phyloP scores from a whole-genome alignment of 2,329 filamentous ascomycete species.

The Parafenestella ontariensis region DNA sequence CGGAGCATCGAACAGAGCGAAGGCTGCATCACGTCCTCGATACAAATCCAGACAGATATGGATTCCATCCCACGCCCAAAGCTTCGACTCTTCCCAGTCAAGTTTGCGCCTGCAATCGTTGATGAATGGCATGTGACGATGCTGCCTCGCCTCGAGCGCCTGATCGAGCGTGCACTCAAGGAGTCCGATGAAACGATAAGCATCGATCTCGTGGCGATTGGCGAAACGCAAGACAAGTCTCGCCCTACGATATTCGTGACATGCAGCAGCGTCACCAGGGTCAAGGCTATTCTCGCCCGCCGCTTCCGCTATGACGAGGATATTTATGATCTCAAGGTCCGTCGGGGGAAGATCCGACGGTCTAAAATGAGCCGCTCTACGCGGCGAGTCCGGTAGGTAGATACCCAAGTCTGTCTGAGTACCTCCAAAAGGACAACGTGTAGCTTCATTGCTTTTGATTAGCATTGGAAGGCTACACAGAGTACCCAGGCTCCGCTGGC shows the following conservation, averaged over 20 bases:
- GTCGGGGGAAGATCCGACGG: constrained; percentile 70
- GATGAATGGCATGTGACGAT: constrained; percentile 75
- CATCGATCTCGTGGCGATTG: constrained; percentile 78
- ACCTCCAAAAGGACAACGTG: background rate
- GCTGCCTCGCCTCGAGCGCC: constrained; percentile 75
- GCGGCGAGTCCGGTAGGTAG: constrained; percentile 28
- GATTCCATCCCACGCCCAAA: constrained; percentile 40
- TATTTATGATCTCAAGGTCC: constrained; percentile 73
- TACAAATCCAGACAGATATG: constrained; percentile 44
- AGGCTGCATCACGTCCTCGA: constrained; percentile 37
- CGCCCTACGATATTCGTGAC: constrained; percentile 78
- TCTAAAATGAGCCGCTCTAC: constrained; percentile 59
- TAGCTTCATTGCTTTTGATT: background rate
- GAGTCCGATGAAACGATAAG: constrained; percentile 79
- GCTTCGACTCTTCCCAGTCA: constrained; percentile 52
- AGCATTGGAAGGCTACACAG: background rate
- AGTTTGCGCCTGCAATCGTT: constrained; percentile 67
- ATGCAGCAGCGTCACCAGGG: constrained; percentile 76
- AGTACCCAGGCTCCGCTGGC: background rate
- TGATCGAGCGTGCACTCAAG: constrained; percentile 73
- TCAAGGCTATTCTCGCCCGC: constrained; percentile 74
- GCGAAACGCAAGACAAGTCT: constrained; percentile 69
- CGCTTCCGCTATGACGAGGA: constrained; percentile 72
- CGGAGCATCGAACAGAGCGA: constrained; percentile 27
- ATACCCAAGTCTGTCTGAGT: background rate